These are phyloP conservation scores for Populus simonii DNA, from an alignment of 345 rosid species.

Conservation along the genomic window DNA sequence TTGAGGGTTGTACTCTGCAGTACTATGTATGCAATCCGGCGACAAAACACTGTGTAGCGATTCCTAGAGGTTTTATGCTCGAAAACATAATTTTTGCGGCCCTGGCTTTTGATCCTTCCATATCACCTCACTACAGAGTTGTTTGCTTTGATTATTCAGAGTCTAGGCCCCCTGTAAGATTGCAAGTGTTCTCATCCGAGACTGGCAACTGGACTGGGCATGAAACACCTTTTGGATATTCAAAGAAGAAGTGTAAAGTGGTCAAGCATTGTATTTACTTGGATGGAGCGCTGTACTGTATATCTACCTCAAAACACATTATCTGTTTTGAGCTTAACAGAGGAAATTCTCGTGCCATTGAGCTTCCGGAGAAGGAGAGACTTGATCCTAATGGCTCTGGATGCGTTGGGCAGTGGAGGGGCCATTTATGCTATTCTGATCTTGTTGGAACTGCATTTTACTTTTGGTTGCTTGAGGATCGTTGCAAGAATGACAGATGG, in stretches of 20 bases:
- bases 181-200: conserved; percentile 6
- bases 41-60: background rate
- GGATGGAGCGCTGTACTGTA: background rate
- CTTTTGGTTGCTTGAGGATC: background rate
- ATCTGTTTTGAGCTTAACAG: background rate
- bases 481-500: too few species aligned
- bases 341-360: background rate
- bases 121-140: background rate
- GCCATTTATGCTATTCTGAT: background rate
- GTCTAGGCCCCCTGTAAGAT: background rate
- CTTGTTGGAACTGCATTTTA: background rate
- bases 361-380: background rate
- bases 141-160: too few species aligned
- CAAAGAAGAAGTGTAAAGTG: background rate
- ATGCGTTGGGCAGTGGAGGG: background rate
- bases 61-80: background rate
- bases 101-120: background rate
- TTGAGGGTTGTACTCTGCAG: background rate
- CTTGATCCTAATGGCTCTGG: background rate
- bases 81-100: background rate
- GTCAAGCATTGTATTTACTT: background rate
- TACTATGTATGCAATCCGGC: conserved; percentile 12
- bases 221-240: background rate
- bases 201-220: background rate
- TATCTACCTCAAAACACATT: background rate